A percentile compares a stretch with the other conserved stretches of the same genome.
Conservation (phyloP, 2,329 filamentous ascomycete species). For the Ceratocystis eucalypticola region DNA sequence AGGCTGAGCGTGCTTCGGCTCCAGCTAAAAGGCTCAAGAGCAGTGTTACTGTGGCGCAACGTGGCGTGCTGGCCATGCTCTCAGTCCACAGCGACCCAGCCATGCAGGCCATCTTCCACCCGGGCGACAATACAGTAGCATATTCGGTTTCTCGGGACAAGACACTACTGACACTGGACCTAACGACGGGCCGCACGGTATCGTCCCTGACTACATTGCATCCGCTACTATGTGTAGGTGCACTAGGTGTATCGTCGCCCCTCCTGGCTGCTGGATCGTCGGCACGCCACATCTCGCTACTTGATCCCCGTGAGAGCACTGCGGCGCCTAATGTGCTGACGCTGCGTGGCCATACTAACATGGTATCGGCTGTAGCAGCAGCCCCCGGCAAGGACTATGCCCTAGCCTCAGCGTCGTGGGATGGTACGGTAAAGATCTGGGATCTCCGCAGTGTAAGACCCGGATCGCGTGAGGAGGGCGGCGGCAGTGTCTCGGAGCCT, state of each 20-base stretch:
- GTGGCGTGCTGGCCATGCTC: conserved; percentile 66
- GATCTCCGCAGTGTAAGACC: conserved; percentile 64
- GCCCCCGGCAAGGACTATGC: conserved; percentile 56
- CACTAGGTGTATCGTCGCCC: conserved; percentile 41
- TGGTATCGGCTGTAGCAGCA: conserved; percentile 37
- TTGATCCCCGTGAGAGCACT: conserved; percentile 73
- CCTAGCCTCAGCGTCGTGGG: conserved; percentile 80
- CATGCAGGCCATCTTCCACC: conserved; percentile 72
- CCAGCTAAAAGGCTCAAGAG: conserved; percentile 31
- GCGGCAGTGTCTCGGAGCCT: conserved; percentile 54
- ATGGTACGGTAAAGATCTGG: conserved; percentile 89
- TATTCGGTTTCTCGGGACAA: conserved; percentile 90
- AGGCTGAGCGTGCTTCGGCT: conserved; percentile 46
- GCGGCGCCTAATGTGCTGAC: conserved; percentile 72
- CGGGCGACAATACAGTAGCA: conserved; percentile 69
- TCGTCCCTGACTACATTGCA: conserved; percentile 74
- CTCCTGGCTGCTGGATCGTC: conserved; percentile 63
- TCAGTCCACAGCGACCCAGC: conserved; percentile 59
- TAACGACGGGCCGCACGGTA: conserved; percentile 66
- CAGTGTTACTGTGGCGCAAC: conserved; percentile 44
- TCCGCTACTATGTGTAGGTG: conserved; percentile 64
- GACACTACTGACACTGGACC: conserved; percentile 77
- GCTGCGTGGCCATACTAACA: conserved; percentile 78
- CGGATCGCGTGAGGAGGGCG: conserved; percentile 44
- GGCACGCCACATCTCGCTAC: conserved; percentile 77